Evolutionary conservation across 306 rosid species (phyloP), one percentile per base, ranked within the genome.

Genomic region (Calophaca sinica): DNA sequence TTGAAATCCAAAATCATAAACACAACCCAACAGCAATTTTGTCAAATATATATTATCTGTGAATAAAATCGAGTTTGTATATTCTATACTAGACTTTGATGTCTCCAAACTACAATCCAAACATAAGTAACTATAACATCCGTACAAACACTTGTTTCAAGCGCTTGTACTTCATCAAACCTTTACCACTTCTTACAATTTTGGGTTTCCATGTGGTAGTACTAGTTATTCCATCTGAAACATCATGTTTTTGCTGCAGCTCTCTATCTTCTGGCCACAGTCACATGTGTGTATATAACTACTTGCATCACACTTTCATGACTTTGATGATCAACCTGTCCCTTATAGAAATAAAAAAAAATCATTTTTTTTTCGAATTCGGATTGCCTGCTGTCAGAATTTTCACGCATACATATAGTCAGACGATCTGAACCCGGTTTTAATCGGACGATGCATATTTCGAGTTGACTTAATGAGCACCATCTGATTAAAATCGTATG

Each of bases 81-180:
- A 67, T 44, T 65, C 74, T 76, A 36, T 15, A 55, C 60, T 76
- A 55, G 72, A 50, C 51, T 67, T n/a, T 48, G 38, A 7, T 48
- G 59, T 68, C 60, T 49, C 60, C 33, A 68, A 12, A 48, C 59
- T 45, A 66, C 1, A 68, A 33, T 68, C 49, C 75, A 36, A 76
- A 78, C 62, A 48, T 44, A 38, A 54, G 12, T 5, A 77, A n/a
- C 29, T 20, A 20, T 20, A 39, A 39, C 42, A 14, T 45, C 26
- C 6, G 39, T 29, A 65, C 74, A 54, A 64, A 14, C n/a, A 57
- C 68, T 28, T 73, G 49, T 15, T 38, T 13, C 70, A 3, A 58
- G 73, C 38, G 51, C 7, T 62, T 76, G 74, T 45, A 72, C 48
- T 49, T 57, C 33, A 58, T 64, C 72, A 65, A 55, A 64, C 71